These are phyloP conservation scores for Sporothrix sp. DNA, from an alignment of 2,329 filamentous ascomycete species.

Conservation along the genomic window DNA sequence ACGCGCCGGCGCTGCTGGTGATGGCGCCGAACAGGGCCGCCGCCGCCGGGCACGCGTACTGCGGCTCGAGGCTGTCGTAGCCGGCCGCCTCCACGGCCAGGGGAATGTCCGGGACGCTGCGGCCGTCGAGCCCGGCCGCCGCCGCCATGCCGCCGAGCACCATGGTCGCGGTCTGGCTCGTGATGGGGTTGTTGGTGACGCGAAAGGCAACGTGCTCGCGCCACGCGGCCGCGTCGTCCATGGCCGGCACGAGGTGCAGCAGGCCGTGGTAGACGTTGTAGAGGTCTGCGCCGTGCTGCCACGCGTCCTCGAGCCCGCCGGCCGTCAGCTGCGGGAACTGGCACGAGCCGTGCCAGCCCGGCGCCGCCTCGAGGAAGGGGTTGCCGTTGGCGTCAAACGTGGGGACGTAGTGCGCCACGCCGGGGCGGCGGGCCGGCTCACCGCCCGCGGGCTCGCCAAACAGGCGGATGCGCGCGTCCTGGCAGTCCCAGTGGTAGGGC, in stretches of 20 bases:
- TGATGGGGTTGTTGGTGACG: conserved; percentile 76
- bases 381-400: conserved; percentile 53
- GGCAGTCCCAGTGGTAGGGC: conserved; percentile 62
- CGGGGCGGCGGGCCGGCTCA: conserved; percentile 36
- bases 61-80: conserved; percentile 65
- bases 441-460: conserved; percentile 45
- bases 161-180: conserved; percentile 70
- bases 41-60: conserved; percentile 53
- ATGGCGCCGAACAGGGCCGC: conserved; percentile 21
- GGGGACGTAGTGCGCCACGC: conserved; percentile 46
- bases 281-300: conserved; percentile 66
- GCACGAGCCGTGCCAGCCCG: conserved; percentile 63
- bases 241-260: conserved; percentile 55
- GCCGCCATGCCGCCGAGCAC: conserved; percentile 61
- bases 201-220: conserved; percentile 47
- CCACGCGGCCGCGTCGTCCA: conserved; percentile 28
- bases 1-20: neutral
- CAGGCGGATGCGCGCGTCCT: conserved; percentile 59
- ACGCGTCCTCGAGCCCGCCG: conserved; percentile 62
- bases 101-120: conserved; percentile 49
- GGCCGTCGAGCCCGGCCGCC: conserved; percentile 34
- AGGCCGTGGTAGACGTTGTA: conserved; percentile 66
- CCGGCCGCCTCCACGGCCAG: conserved; percentile 43
- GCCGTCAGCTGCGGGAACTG: conserved; percentile 74
- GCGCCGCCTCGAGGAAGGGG: conserved; percentile 50